Percentiles rank a stretch among this genome's conserved stretches.
These are phyloP conservation scores for Fragilaria radians DNA, from an alignment of 108 stramenopile genomes.

Conservation along the genomic window DNA sequence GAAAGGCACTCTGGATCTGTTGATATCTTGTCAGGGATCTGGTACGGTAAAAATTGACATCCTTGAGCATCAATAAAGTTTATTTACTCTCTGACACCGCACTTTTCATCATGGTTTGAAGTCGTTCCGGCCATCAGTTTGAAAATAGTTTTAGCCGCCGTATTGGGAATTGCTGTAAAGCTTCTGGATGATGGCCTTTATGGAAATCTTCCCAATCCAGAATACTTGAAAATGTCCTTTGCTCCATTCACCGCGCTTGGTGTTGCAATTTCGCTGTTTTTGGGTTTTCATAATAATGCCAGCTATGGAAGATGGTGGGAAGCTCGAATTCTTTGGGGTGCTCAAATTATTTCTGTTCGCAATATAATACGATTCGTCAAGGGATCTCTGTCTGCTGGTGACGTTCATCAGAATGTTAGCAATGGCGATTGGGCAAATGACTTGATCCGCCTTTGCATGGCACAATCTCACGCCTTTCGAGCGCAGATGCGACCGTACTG, in stretches of 20 bases:
- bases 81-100: not conserved
- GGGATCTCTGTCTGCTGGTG: not conserved
- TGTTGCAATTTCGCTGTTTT: slow-evolving; percentile 15
- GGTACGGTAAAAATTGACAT: not conserved
- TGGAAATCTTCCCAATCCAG: not conserved
- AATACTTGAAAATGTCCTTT: not conserved
- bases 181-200: slow-evolving; percentile 6
- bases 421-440: slow-evolving; percentile 1
- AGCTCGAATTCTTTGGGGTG: slow-evolving; percentile 12
- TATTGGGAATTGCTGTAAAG: not conserved
- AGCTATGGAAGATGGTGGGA: slow-evolving; percentile 19
- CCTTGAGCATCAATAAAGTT: too few species aligned
- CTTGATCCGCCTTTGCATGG: slow-evolving; percentile 3
- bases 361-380: slow-evolving; percentile 5
- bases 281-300: slow-evolving; percentile 19
- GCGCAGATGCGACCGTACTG: slow-evolving; percentile 10
- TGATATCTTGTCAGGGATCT: not conserved
- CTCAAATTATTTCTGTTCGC: slow-evolving; percentile 9
- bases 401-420: not conserved
- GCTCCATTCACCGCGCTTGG: slow-evolving; percentile 13
- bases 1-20: not conserved
- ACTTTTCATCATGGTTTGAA: not conserved
- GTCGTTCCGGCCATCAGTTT: slow-evolving; percentile 11
- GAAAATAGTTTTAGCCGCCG: slow-evolving; percentile 3
- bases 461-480: slow-evolving; percentile 13